Percentiles rank a stretch among this genome's conserved stretches.
Evolutionary conservation across 805 yeast genomes (phyloP).

Genomic region (Lipomyces chichibuensis): DNA sequence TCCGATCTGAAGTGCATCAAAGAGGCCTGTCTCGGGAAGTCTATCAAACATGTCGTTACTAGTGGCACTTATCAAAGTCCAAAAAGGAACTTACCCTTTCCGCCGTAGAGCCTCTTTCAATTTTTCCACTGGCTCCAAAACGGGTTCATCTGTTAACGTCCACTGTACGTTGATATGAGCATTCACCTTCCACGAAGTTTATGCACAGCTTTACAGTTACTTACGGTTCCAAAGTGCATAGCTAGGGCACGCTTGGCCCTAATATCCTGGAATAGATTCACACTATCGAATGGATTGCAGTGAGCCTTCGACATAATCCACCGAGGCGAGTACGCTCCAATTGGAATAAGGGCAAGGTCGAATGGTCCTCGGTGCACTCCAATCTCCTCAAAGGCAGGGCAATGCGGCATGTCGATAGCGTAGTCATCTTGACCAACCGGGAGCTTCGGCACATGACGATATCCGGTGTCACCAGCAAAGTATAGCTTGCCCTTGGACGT

Average conservation of each 20-base stretch:
- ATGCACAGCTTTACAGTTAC: not conserved
- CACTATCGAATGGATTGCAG: constrained; percentile 26
- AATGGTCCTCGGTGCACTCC: constrained; percentile 31
- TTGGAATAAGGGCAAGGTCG: constrained; percentile 28
- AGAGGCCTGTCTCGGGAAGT: constrained; percentile 17
- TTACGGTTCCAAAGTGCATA: constrained; percentile 31
- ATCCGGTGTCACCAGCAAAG: constrained; percentile 71
- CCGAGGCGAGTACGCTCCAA: constrained; percentile 34
- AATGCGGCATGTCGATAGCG: constrained; percentile 23
- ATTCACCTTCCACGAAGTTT: not conserved
- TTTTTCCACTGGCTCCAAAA: constrained; percentile 26
- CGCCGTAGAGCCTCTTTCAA: constrained; percentile 21
- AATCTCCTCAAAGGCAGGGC: constrained; percentile 30
- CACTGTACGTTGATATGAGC: constrained; percentile 3
- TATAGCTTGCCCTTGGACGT: constrained; percentile 13
- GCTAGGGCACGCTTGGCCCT: constrained; percentile 27
- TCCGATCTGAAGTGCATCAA: constrained; percentile 24
- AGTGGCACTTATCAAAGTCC: not conserved
- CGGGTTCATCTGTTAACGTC: constrained; percentile 27
- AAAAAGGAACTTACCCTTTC: constrained; percentile 4
- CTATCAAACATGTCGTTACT: not conserved
- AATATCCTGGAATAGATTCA: constrained; percentile 25
- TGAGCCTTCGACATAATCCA: constrained; percentile 31
- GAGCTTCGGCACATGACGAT: constrained; percentile 40
- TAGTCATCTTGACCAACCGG: constrained; percentile 23